phyloP scores from a whole-genome alignment of 441 rosid genomes.

The Populus trichocarpa region DNA sequence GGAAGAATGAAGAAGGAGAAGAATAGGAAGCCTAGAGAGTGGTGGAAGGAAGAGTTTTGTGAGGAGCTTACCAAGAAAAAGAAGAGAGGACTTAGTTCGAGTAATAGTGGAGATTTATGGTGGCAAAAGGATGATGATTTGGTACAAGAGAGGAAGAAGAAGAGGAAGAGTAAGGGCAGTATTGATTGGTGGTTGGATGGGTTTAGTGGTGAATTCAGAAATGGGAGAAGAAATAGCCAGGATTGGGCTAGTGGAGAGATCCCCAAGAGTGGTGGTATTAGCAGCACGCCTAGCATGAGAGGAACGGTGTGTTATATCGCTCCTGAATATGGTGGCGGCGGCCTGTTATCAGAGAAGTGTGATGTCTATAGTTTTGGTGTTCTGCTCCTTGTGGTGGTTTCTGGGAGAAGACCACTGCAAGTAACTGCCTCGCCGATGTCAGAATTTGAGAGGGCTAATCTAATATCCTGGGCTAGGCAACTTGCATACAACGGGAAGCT shows the following conservation, averaged over 20 bases:
- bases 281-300: slow-evolving; percentile 92
- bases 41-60: slow-evolving; percentile 98
- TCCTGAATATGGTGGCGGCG: slow-evolving; percentile 86
- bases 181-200: slow-evolving; percentile 86
- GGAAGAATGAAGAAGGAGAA: slow-evolving; percentile 35
- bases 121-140: slow-evolving; percentile 59
- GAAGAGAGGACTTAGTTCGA: slow-evolving; percentile 40
- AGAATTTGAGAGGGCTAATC: slow-evolving; percentile 85
- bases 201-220: slow-evolving; percentile 57
- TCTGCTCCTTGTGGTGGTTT: slow-evolving; percentile 65
- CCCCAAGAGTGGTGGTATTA: slow-evolving; percentile 78
- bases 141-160: slow-evolving; percentile 38
- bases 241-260: slow-evolving; percentile 65
- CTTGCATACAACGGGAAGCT: slow-evolving; percentile 69
- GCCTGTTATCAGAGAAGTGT: slow-evolving; percentile 67
- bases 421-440: slow-evolving; percentile 86
- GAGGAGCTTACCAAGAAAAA: slow-evolving; percentile 72
- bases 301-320: slow-evolving; percentile 91
- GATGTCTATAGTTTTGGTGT: slow-evolving; percentile 89
- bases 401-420: slow-evolving; percentile 83
- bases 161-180: slow-evolving; percentile 49
- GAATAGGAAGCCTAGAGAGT: slow-evolving; percentile 72
- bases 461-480: slow-evolving; percentile 87
- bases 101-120: slow-evolving; percentile 53
- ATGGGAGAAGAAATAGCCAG: slow-evolving; percentile 54